phyloP scores from a whole-genome alignment of 768 basidiomycete species.

The Collybia nuda region DNA sequence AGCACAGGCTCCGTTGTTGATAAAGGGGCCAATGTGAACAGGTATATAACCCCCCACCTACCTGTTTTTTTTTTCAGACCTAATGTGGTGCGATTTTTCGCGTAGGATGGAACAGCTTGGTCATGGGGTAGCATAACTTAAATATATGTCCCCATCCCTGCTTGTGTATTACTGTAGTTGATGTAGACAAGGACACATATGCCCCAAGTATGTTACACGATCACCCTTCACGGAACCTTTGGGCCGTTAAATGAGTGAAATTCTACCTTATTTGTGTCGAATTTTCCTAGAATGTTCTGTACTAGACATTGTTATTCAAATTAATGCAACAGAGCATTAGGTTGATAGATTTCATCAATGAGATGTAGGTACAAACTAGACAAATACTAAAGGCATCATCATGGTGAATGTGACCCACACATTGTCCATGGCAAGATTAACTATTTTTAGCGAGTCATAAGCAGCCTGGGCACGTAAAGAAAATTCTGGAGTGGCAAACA shows the following conservation, averaged over 20 bases:
- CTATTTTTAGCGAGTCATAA: conserved; percentile 1
- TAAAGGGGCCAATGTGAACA: neutral
- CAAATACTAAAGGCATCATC: conserved; percentile 4
- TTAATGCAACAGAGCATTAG: no score
- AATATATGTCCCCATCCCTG: no score
- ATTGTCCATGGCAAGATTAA: conserved; percentile 5
- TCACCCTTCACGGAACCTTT: no score
- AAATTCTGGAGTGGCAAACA: conserved; percentile 30
- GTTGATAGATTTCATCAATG: no score
- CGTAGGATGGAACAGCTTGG: neutral
- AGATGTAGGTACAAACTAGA: neutral
- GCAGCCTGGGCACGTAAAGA: neutral
- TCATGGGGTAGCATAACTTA: no score
- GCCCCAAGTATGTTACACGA: no score
- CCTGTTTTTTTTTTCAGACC: neutral
- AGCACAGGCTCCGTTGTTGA: neutral
- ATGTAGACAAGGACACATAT: no score
- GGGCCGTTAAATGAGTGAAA: no score
- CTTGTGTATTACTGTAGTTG: no score
- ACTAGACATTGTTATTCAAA: no score
- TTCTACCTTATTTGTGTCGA: no score
- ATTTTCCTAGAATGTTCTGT: no score
- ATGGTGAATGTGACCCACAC: conserved; percentile 7
- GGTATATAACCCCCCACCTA: neutral
- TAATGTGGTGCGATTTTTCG: neutral